Evolutionary conservation across 805 yeast species (phyloP), one percentile per base, ranked within the genome.

Genomic region (Yarrowia sp.): DNA sequence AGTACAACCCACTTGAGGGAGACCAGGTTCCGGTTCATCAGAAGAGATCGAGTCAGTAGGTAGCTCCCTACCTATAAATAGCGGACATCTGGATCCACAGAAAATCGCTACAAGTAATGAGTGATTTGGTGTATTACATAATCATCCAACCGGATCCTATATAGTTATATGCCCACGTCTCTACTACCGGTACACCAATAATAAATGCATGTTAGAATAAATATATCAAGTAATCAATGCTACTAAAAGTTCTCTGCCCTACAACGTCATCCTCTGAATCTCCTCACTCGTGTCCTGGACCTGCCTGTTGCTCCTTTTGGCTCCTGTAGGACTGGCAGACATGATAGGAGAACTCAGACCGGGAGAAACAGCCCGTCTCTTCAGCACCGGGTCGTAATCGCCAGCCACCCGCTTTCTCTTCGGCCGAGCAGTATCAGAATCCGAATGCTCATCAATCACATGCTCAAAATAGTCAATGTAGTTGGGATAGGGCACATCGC

Each of bases 301-400:
- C 56, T 72, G 74, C 56, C 69, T 69, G 44, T 69, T 67, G 17
- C 68, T 72, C 15, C 71, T 64, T 36, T 68, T 69, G 7, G 43
- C 52, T 12, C 67, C 53, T 15, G 73, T 60, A 0, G 72, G 70
- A 42, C 71, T 71, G 13, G 70, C 69, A 12, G 70, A 69, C 17
- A 68, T 43, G 10, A 70, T 65, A 1, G 72, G 70, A 6, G 72
- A 60, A 15, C 69, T 53, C 20, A 70, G 10, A 1, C 74, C 74
- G 3, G 74, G 74, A 30, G 74, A 71, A 12, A 73, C 74, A 5
- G 74, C 74, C n/a, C 74, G 42, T 42, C 74, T 58, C 50, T 73
- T 73, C 10, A 72, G 19, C 1, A 61, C 53, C 1, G 43, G 55
- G 9, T 61, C 55, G 7, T 46, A 46, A 36, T 61, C 55, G 1